Conservation (phyloP, 495 filamentous ascomycete genomes). For the Xylaria intraflava region DNA sequence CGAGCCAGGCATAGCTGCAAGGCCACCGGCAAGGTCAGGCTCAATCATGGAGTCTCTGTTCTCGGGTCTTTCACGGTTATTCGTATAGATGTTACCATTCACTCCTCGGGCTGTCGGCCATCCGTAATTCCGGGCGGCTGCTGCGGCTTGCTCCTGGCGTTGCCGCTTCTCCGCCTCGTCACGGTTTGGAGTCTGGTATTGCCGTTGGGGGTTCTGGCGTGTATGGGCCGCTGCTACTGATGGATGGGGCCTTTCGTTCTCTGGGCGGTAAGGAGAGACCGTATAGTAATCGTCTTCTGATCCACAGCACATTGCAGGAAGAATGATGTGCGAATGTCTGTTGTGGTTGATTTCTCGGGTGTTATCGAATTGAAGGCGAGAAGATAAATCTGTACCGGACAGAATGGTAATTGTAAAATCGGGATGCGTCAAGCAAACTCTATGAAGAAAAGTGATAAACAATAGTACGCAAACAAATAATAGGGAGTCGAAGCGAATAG, state of each 20-base stretch:
- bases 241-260: background rate
- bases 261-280: background rate
- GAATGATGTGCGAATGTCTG: background rate
- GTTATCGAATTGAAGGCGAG: background rate
- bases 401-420: background rate
- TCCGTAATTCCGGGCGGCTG: conserved; percentile 9
- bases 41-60: conserved; percentile 14
- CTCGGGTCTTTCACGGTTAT: background rate
- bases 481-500: background rate
- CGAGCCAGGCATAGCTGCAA: conserved; percentile 10
- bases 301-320: conserved; percentile 7
- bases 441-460: background rate
- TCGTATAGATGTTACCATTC: background rate
- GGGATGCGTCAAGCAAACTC: background rate
- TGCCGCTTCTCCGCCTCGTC: conserved; percentile 3
- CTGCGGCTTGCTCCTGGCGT: conserved; percentile 1
- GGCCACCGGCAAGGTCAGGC: background rate
- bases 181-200: background rate
- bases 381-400: conserved; percentile 6
- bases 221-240: background rate
- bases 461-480: background rate
- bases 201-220: background rate
- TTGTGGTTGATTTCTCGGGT: background rate
- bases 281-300: conserved; percentile 3
- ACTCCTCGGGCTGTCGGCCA: conserved; percentile 1